A percentile compares a stretch with the other conserved stretches of the same genome.
Conservation (phyloP, 2,329 filamentous ascomycete species). For the Colletotrichum godetiae region DNA sequence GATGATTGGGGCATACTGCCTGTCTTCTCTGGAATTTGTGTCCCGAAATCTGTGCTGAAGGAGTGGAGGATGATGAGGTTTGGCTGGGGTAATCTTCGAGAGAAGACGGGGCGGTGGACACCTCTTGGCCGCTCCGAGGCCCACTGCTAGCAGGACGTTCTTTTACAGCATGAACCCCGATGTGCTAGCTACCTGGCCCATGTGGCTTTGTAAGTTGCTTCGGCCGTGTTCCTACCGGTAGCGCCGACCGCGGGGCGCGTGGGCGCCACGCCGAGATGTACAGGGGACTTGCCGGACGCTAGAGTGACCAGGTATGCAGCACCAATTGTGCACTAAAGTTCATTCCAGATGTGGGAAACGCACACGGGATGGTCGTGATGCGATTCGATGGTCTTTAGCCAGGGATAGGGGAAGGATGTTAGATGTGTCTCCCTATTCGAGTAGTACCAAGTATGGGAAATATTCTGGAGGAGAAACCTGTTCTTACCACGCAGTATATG, state of each 20-base stretch:
- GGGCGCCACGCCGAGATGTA: background rate
- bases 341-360: background rate
- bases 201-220: background rate
- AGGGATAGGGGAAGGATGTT: background rate
- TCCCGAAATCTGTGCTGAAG: background rate
- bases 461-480: background rate
- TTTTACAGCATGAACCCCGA: no score
- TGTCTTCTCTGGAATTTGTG: background rate
- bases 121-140: background rate
- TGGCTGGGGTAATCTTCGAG: constrained; percentile 7
- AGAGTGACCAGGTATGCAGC: background rate
- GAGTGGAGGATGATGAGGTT: background rate
- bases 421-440: background rate
- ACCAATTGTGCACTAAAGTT: background rate
- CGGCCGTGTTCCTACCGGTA: background rate
- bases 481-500: no score
- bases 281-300: constrained; percentile 14
- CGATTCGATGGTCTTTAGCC: no score
- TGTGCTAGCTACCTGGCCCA: background rate
- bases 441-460: no score
- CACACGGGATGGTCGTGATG: background rate
- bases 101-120: background rate
- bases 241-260: background rate
- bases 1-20: constrained; percentile 16
- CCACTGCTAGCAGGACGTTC: background rate